Percentiles rank a stretch among this genome's conserved stretches.
phyloP scores from a whole-genome alignment of 2,329 filamentous ascomycete species.

The Calonectria crousiana region DNA sequence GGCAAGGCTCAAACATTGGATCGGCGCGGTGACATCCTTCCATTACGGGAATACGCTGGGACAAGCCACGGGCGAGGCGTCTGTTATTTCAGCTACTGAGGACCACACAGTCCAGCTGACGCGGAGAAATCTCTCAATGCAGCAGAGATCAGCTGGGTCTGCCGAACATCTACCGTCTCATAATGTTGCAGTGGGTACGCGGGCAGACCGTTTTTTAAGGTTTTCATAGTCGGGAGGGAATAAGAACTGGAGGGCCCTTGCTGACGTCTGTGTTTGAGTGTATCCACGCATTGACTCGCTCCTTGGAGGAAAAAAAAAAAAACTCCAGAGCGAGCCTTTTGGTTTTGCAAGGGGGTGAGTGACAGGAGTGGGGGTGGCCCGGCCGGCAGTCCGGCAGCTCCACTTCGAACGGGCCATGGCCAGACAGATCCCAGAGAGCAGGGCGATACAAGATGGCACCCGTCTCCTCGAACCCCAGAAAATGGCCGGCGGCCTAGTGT shows the following conservation, averaged over 20 bases:
- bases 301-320: too few relatives aligned
- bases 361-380: neutral
- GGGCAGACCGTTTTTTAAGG: neutral
- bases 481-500: neutral
- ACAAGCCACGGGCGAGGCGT: neutral
- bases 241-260: neutral
- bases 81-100: neutral
- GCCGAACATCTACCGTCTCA: constrained; percentile 5
- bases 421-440: neutral
- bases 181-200: neutral
- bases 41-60: neutral
- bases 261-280: neutral
- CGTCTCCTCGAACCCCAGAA: neutral
- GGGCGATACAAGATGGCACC: neutral
- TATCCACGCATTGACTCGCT: neutral
- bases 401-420: neutral
- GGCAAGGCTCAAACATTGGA: neutral
- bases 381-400: neutral
- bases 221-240: neutral
- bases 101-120: neutral
- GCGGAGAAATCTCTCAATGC: neutral
- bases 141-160: neutral
- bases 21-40: neutral
- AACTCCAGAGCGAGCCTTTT: neutral
- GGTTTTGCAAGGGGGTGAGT: neutral